Evolutionary conservation across 169 alveolate species (phyloP).

Genomic region (Toxoplasma gondii): DNA sequence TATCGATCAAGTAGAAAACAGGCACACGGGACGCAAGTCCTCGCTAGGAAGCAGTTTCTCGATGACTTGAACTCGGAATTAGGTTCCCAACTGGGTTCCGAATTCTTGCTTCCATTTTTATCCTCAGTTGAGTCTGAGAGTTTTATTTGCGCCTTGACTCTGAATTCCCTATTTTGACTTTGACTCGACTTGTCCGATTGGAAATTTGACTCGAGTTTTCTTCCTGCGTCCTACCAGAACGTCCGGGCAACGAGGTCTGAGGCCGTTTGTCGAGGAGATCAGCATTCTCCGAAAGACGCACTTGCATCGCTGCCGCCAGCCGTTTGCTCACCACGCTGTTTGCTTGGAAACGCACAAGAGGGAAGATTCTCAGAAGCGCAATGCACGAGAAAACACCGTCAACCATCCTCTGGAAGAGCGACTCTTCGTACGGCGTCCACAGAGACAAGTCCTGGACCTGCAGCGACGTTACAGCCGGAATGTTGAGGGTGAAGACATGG

Average conservation of each 20-base stretch:
- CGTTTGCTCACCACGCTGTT: slow-evolving; percentile 25
- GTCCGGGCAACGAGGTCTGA: background rate
- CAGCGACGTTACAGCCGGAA: slow-evolving; percentile 73
- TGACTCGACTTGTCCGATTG: too few relatives aligned
- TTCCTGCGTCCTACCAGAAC: background rate
- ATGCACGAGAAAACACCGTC: slow-evolving; percentile 68
- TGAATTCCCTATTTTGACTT: too few relatives aligned
- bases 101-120: too few relatives aligned
- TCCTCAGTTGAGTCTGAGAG: too few relatives aligned
- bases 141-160: too few relatives aligned
- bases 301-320: slow-evolving; percentile 44
- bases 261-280: slow-evolving; percentile 11
- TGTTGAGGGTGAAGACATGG: slow-evolving; percentile 87
- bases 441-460: slow-evolving; percentile 59
- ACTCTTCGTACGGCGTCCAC: slow-evolving; percentile 73
- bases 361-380: slow-evolving; percentile 17
- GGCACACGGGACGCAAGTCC: too few relatives aligned
- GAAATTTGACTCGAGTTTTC: too few relatives aligned
- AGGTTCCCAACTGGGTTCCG: too few relatives aligned
- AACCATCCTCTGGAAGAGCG: slow-evolving; percentile 67
- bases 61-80: too few relatives aligned
- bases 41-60: too few relatives aligned
- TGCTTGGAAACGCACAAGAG: slow-evolving; percentile 42
- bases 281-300: background rate
- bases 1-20: too few relatives aligned